Base-by-base conservation (phyloP, 2,329 filamentous ascomycete genomes). In the Trichoderma simmonsii region DNA sequence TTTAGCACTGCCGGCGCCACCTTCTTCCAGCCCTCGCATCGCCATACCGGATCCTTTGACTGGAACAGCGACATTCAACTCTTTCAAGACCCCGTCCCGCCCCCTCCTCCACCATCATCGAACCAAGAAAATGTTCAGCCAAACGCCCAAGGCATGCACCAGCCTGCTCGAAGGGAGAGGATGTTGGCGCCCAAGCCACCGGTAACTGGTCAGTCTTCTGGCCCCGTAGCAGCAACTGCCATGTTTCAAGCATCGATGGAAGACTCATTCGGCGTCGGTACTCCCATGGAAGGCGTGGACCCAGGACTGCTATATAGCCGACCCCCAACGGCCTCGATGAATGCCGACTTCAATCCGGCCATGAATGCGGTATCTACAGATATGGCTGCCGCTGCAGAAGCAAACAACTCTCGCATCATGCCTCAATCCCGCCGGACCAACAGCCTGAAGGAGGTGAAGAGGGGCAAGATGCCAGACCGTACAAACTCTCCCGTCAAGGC, bases 271-370 rank as follows among this genome's bases (percentile, higher is more conserved):
- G 81, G 83, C 28, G 82, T 86, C 32, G 80, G 84, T 48, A 83
- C 80, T 61, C 81, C 84, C 6, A 81, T 79, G 32, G 83, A 83
- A 8, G 86, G 83, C n/a, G 88, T 91, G 6, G 84, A 91, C 75
- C 89, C 89, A 1, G 89, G 87, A 8, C 81, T 91, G 18, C 80
- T 91, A 8, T 88, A 89, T 76, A 87, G 85, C 73, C 83, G 84
- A 12, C 85, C 87, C 28, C 83, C 83, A 14, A 86, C 86, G 24
- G 84, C 86, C 4, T 77, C 79, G 68, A 83, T 87, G 80, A 83
- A 86, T 54, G 73, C 82, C 28, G 77, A 77, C 61, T 83, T 81
- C 57, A 76, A 78, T 51, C 72, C 75, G 12, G 75, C 80, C 54
- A 74, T 78, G n/a, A 76, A 78, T 21, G 74, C 77, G 21, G 76